Evolutionary conservation across 345 rosid genomes (phyloP).

Genomic region (Eucalyptus polyanthemos): DNA sequence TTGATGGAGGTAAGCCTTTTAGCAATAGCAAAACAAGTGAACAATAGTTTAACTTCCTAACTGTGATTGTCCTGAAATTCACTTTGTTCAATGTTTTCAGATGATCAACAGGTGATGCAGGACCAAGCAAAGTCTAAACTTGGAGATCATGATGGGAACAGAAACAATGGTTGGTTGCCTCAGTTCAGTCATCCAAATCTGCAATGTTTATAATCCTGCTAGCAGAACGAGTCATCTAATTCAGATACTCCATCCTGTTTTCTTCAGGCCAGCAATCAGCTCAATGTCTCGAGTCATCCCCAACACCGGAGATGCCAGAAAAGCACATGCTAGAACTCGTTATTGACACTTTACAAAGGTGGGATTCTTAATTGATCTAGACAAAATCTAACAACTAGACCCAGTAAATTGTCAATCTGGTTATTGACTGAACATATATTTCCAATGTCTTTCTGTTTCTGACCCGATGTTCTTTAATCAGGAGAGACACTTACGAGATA

Average conservation of each 20-base stretch:
- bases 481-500: slow-evolving; percentile 54
- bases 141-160: neutral
- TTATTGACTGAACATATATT: neutral
- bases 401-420: neutral
- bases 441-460: neutral
- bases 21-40: neutral
- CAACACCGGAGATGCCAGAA: slow-evolving; percentile 9
- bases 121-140: neutral
- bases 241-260: neutral
- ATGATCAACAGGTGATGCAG: neutral
- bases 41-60: neutral
- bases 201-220: neutral
- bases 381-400: neutral
- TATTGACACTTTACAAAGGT: slow-evolving; percentile 54
- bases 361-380: neutral
- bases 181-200: neutral
- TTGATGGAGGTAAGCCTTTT: neutral
- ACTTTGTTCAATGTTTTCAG: neutral
- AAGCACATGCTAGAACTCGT: slow-evolving; percentile 28
- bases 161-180: neutral
- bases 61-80: neutral
- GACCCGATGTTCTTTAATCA: neutral
- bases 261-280: slow-evolving; percentile 13
- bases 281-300: neutral
- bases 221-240: neutral